Conservation (phyloP, 331 rosid species). For the Arachis monticola region DNA sequence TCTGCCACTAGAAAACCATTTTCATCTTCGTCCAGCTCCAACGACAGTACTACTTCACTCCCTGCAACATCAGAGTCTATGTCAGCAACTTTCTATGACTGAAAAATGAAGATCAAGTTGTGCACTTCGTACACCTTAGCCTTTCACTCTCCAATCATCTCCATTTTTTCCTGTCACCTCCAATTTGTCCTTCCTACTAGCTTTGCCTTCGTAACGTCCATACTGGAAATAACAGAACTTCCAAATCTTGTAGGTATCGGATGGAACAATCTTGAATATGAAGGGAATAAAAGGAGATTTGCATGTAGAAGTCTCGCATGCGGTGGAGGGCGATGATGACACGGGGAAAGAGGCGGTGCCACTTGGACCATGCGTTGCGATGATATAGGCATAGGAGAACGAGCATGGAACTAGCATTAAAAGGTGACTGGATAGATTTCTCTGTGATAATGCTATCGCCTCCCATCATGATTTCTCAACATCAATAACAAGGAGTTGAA, state of each 20-base stretch:
- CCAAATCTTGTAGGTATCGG: constrained; percentile 92
- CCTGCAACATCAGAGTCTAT: constrained; percentile 70
- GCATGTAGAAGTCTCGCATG: constrained; percentile 90
- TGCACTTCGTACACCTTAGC: constrained; percentile 80
- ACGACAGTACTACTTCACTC: constrained; percentile 76
- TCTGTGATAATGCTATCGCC: too few species aligned
- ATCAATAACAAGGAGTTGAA: too few species aligned
- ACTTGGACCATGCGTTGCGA: constrained; percentile 88
- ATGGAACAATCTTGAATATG: constrained; percentile 86
- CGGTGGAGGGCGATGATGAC: constrained; percentile 68
- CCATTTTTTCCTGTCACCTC: constrained; percentile 88
- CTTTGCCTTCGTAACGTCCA: constrained; percentile 88
- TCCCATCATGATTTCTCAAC: too few species aligned
- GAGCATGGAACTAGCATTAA: background rate
- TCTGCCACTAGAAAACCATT: constrained; percentile 85
- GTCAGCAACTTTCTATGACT: constrained; percentile 68
- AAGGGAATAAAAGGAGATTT: constrained; percentile 91
- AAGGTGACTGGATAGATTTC: too few species aligned
- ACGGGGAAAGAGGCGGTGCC: constrained; percentile 87
- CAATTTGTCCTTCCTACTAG: constrained; percentile 82
- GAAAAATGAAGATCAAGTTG: constrained; percentile 80
- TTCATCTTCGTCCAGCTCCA: constrained; percentile 89
- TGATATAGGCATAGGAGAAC: constrained; percentile 74
- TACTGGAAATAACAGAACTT: constrained; percentile 72
- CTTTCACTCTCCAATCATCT: constrained; percentile 82